Percentiles rank a stretch among this genome's conserved stretches.
Evolutionary conservation across 2,329 filamentous ascomycete genomes (phyloP).

Genomic region (Pezicula neosporulosa): DNA sequence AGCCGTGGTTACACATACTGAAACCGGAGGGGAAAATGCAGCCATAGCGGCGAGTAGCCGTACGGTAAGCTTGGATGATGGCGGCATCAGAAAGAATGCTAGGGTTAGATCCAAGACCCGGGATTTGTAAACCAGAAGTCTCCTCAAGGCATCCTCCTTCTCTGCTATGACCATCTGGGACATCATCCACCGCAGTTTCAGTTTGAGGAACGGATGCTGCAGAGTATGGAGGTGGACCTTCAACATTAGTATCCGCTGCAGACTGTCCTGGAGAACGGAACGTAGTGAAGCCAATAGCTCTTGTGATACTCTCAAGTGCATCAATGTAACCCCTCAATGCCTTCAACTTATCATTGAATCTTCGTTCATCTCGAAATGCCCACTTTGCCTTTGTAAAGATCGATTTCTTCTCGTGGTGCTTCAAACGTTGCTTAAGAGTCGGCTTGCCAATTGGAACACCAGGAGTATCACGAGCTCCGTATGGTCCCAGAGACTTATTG

Average conservation of each 20-base stretch:
- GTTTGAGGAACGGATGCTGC: not conserved
- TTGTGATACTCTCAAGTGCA: slow-evolving; percentile 16
- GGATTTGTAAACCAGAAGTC: too few relatives aligned
- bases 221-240: not conserved
- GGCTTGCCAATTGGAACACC: not conserved
- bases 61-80: not conserved
- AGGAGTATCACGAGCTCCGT: slow-evolving; percentile 1
- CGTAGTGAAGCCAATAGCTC: slow-evolving; percentile 8
- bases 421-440: slow-evolving; percentile 10
- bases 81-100: not conserved
- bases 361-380: slow-evolving; percentile 16
- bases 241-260: not conserved
- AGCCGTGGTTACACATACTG: not conserved
- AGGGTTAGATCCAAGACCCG: not conserved
- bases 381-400: slow-evolving; percentile 17
- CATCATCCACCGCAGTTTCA: not conserved
- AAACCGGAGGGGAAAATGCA: not conserved
- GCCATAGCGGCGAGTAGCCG: not conserved
- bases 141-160: too few relatives aligned
- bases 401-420: slow-evolving; percentile 17
- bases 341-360: slow-evolving; percentile 17
- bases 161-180: too few relatives aligned
- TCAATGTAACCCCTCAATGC: slow-evolving; percentile 17
- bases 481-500: slow-evolving; percentile 1
- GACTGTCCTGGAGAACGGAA: not conserved